Evolutionary conservation across 306 rosid species (phyloP).

Genomic region (Echinosophora koreensis): DNA sequence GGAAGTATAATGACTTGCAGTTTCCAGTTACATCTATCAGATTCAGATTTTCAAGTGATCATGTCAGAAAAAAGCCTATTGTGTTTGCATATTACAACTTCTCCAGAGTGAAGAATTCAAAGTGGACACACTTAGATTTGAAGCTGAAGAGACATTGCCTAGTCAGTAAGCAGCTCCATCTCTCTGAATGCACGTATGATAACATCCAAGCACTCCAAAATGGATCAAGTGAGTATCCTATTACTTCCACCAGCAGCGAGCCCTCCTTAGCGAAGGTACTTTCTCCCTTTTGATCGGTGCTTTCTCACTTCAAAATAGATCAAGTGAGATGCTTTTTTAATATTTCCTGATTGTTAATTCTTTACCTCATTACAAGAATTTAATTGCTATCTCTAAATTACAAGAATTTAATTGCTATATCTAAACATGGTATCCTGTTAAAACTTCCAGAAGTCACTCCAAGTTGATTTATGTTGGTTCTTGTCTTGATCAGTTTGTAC

Average conservation of each 20-base stretch:
- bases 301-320: too few relatives aligned
- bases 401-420: neutral
- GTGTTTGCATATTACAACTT: constrained; percentile 71
- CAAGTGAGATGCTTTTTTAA: neutral
- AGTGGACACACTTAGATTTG: constrained; percentile 68
- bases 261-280: constrained; percentile 63
- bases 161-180: constrained; percentile 69
- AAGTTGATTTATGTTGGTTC: constrained; percentile 9
- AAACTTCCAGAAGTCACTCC: neutral
- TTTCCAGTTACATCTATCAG: constrained; percentile 77
- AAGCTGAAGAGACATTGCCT: constrained; percentile 65
- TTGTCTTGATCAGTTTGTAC: constrained; percentile 37
- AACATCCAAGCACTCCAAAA: constrained; percentile 72
- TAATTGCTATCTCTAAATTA: neutral
- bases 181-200: constrained; percentile 77
- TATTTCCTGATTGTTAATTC: constrained; percentile 1
- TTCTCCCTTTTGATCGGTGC: neutral
- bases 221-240: constrained; percentile 52
- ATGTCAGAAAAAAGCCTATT: constrained; percentile 61
- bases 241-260: constrained; percentile 40
- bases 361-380: neutral
- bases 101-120: constrained; percentile 59
- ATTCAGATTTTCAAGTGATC: constrained; percentile 65
- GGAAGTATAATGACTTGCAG: constrained; percentile 57
- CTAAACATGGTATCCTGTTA: neutral